phyloP scores from a whole-genome alignment of 1,284 basidiomycete species.

The Vanrija sp. region DNA sequence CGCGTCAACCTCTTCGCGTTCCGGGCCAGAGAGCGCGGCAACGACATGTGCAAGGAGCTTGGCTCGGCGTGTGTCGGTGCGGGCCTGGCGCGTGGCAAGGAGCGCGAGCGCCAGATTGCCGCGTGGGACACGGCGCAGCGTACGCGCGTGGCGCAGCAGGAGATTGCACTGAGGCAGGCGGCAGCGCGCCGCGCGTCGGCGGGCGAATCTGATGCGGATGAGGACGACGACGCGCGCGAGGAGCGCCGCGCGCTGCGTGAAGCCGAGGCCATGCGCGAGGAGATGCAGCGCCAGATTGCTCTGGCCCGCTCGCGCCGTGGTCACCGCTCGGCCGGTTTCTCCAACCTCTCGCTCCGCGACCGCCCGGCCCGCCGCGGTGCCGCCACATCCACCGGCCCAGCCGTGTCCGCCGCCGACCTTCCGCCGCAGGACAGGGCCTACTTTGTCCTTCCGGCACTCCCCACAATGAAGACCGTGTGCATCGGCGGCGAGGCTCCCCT shows the following conservation, averaged over 20 bases:
- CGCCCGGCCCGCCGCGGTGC: conserved; percentile 21
- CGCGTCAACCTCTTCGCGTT: conserved; percentile 50
- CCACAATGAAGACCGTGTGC: conserved; percentile 39
- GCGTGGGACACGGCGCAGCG: conserved; percentile 41
- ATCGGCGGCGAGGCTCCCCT: conserved; percentile 46
- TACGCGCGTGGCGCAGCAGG: conserved; percentile 27
- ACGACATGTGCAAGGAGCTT: conserved; percentile 39
- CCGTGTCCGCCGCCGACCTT: conserved; percentile 20
- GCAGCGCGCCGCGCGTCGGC: conserved; percentile 1
- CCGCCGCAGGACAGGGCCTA: conserved; percentile 36
- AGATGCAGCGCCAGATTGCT: conserved; percentile 29
- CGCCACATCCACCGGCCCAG: conserved; percentile 5
- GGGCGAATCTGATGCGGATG: conserved; percentile 14
- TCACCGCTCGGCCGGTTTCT: conserved; percentile 43
- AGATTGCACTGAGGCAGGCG: conserved; percentile 18
- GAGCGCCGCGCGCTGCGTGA: conserved; percentile 19
- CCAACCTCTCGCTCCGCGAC: conserved; percentile 45
- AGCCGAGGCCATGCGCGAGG: conserved; percentile 19
- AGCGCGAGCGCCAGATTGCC: conserved; percentile 41
- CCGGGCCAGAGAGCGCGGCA: conserved; percentile 40
- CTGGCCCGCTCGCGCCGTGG: conserved; percentile 36
- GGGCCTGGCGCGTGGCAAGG: conserved; percentile 42
- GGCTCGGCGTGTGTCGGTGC: conserved; percentile 39
- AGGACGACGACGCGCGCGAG: conserved; percentile 11
- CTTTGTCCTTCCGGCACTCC: conserved; percentile 47